Percentiles rank a stretch among this genome's conserved stretches.
Conservation (phyloP, 108 stramenopile genomes). For the Schizochytrium sp. region DNA sequence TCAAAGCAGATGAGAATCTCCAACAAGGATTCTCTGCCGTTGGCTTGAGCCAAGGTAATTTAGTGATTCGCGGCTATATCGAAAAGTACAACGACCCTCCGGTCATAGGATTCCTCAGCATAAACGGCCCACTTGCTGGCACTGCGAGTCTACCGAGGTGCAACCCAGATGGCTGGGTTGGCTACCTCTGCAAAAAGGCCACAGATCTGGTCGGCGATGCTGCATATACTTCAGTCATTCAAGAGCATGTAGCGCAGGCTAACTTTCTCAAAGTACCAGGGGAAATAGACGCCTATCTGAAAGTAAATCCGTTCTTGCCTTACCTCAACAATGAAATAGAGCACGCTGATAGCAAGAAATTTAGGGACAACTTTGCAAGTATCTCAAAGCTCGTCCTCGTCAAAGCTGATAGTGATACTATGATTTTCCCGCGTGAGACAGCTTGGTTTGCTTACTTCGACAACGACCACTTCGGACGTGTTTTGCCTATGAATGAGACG, state of each 20-base stretch:
- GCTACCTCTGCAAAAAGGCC: slow-evolving; percentile 76
- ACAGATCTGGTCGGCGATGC: slow-evolving; percentile 76
- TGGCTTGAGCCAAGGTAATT: slow-evolving; percentile 84
- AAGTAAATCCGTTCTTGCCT: slow-evolving; percentile 78
- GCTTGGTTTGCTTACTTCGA: slow-evolving; percentile 83
- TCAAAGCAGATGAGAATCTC: slow-evolving; percentile 75
- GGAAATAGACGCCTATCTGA: slow-evolving; percentile 64
- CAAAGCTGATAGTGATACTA: slow-evolving; percentile 78
- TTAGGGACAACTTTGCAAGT: slow-evolving; percentile 74
- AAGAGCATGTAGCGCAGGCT: slow-evolving; percentile 80
- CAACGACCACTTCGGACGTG: slow-evolving; percentile 69
- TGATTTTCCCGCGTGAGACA: slow-evolving; percentile 84
- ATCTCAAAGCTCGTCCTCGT: slow-evolving; percentile 80
- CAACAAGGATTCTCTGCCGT: slow-evolving; percentile 81
- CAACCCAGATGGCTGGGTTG: slow-evolving; percentile 67
- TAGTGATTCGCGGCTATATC: slow-evolving; percentile 83
- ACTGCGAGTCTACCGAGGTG: slow-evolving; percentile 80
- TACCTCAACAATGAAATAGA: slow-evolving; percentile 81
- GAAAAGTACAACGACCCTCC: slow-evolving; percentile 81
- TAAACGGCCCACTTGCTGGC: slow-evolving; percentile 84
- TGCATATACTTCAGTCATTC: slow-evolving; percentile 79
- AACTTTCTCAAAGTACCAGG: slow-evolving; percentile 80
- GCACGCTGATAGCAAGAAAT: slow-evolving; percentile 65
- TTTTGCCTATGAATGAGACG: slow-evolving; percentile 78
- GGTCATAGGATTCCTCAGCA: slow-evolving; percentile 79